These are phyloP conservation scores for Dicorynia guianensis DNA, from an alignment of 306 rosid genomes.

Conservation along the genomic window DNA sequence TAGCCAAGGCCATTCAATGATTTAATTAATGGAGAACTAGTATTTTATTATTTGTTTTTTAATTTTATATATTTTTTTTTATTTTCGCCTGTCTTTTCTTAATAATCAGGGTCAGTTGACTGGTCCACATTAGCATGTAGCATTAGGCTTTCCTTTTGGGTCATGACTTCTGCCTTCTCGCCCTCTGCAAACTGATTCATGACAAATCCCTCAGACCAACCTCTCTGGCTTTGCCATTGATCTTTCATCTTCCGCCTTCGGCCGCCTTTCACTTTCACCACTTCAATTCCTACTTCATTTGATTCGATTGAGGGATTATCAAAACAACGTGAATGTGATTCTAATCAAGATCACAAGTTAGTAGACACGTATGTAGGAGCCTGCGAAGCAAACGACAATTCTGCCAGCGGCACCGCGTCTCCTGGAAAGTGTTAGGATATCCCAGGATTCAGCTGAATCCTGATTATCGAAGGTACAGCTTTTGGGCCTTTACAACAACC, in stretches of 20 bases:
- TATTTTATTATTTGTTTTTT: no score
- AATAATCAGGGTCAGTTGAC: no score
- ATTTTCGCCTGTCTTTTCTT: no score
- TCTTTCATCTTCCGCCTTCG: background rate
- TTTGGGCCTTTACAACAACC: background rate
- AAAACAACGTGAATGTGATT: no score
- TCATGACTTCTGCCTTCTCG: conserved; percentile 1
- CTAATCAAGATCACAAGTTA: no score
- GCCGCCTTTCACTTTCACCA: background rate
- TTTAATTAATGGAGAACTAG: no score
- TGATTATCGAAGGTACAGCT: background rate
- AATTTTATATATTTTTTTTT: no score
- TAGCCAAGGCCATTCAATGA: no score
- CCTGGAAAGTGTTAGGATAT: background rate
- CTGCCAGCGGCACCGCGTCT: conserved; percentile 13
- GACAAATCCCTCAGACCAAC: background rate
- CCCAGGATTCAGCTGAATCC: background rate
- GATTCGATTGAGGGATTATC: no score
- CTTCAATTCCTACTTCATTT: background rate
- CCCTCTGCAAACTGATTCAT: background rate
- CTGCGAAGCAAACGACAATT: no score
- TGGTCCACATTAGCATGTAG: background rate
- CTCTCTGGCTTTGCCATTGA: background rate
- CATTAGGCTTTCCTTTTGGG: background rate
- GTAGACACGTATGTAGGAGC: no score